A percentile compares a stretch with the other conserved stretches of the same genome.
Conservation (phyloP, 257 asterid genomes). For the Rehmannia glutinosa region DNA sequence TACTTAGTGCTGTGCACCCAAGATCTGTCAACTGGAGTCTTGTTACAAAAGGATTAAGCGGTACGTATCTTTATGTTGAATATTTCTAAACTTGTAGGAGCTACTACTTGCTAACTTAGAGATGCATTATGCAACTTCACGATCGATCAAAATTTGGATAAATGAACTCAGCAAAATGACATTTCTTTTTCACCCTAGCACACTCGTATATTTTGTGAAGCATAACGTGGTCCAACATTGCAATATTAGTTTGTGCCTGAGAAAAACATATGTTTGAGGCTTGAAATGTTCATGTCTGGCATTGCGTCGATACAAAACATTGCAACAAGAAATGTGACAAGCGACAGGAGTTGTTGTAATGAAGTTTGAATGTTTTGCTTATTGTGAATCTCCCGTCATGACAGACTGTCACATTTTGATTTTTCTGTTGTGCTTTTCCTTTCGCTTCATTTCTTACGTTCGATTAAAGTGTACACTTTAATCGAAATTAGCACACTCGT, state of each 20-base stretch:
- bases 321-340: too few relatives aligned
- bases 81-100: not conserved
- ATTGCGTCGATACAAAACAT: too few relatives aligned
- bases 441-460: not conserved
- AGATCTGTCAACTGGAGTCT: constrained; percentile 98
- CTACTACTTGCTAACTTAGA: not conserved
- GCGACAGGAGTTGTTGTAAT: too few relatives aligned
- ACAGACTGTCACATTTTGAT: too few relatives aligned
- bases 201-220: not conserved
- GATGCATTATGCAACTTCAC: too few relatives aligned
- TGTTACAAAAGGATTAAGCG: constrained; percentile 84
- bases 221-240: not conserved
- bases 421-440: not conserved
- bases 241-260: not conserved
- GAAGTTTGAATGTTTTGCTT: too few relatives aligned
- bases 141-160: too few relatives aligned
- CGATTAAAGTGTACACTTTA: not conserved
- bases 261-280: not conserved
- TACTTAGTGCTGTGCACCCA: constrained; percentile 91
- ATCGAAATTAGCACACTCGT: too few relatives aligned
- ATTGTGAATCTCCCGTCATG: too few relatives aligned
- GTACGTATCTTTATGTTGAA: constrained; percentile 30
- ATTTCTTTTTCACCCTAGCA: too few relatives aligned
- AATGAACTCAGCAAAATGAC: too few relatives aligned
- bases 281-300: not conserved